A percentile compares a stretch with the other conserved stretches of the same genome.
These are phyloP conservation scores for Nitzschia sp. DNA, from an alignment of 108 stramenopile species.

Conservation along the genomic window DNA sequence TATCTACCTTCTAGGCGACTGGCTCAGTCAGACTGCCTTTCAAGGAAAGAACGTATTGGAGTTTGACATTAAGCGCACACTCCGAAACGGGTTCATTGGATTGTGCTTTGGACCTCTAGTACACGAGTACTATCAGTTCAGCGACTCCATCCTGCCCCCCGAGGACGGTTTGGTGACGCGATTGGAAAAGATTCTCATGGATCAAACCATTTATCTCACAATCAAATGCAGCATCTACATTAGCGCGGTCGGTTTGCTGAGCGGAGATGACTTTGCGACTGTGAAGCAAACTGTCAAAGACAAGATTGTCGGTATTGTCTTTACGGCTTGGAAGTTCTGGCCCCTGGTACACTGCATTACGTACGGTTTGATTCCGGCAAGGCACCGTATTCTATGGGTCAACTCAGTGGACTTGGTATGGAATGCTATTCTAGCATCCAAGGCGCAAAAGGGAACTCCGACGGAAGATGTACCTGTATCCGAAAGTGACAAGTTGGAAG, in stretches of 20 bases:
- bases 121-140: constrained; percentile 94
- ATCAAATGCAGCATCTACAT: constrained; percentile 92
- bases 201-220: constrained; percentile 91
- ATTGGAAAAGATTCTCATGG: constrained; percentile 93
- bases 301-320: constrained; percentile 80
- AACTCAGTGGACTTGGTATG: constrained; percentile 89
- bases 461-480: not conserved
- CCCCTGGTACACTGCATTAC: constrained; percentile 92
- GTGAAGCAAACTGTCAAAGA: constrained; percentile 62
- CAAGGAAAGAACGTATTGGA: constrained; percentile 76
- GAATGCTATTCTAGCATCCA: constrained; percentile 84
- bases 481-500: too few relatives aligned
- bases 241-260: constrained; percentile 74
- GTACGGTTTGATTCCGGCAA: constrained; percentile 82
- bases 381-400: constrained; percentile 95
- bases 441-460: constrained; percentile 36
- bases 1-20: constrained; percentile 93
- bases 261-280: constrained; percentile 67
- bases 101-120: constrained; percentile 93
- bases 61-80: constrained; percentile 82
- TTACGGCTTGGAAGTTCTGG: constrained; percentile 96
- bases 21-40: constrained; percentile 90
- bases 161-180: constrained; percentile 79
- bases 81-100: constrained; percentile 91
- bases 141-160: constrained; percentile 88